Conservation (phyloP, 1,284 basidiomycete genomes). For the Boletus hoseneyae region DNA sequence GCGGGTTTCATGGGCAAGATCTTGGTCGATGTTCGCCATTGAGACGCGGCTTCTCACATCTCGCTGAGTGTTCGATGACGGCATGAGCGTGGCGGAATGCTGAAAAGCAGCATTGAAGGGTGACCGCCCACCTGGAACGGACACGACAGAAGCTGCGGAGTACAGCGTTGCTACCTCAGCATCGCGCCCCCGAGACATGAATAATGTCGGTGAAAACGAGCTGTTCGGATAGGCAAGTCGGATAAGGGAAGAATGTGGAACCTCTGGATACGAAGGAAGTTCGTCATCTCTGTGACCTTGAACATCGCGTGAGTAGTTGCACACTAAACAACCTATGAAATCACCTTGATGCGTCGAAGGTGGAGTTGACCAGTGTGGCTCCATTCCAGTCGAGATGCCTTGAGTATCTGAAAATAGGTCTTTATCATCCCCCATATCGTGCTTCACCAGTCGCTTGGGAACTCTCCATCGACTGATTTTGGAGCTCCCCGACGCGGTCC, state of each 20-base stretch:
- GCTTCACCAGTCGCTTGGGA: conserved; percentile 17
- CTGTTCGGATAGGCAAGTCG: conserved; percentile 76
- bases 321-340: neutral
- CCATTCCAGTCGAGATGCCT: conserved; percentile 22
- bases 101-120: conserved; percentile 36
- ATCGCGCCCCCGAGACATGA: conserved; percentile 47
- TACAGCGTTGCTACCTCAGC: conserved; percentile 82
- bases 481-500: conserved; percentile 87
- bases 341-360: conserved; percentile 23
- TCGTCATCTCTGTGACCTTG: conserved; percentile 27
- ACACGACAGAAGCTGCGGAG: conserved; percentile 76
- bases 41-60: conserved; percentile 21
- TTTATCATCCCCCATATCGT: conserved; percentile 11
- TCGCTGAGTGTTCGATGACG: conserved; percentile 32
- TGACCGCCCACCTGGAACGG: conserved; percentile 49
- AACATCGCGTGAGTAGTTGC: conserved; percentile 13
- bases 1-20: conserved; percentile 37
- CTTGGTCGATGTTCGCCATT: conserved; percentile 22
- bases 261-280: conserved; percentile 25
- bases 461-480: conserved; percentile 78
- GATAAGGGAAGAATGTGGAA: conserved; percentile 82
- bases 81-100: conserved; percentile 36
- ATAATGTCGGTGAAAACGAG: conserved; percentile 48
- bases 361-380: conserved; percentile 13
- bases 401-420: conserved; percentile 20